Conservation (phyloP, 192 early-diverging fungal genomes). For the Glomus cerebriforme region DNA sequence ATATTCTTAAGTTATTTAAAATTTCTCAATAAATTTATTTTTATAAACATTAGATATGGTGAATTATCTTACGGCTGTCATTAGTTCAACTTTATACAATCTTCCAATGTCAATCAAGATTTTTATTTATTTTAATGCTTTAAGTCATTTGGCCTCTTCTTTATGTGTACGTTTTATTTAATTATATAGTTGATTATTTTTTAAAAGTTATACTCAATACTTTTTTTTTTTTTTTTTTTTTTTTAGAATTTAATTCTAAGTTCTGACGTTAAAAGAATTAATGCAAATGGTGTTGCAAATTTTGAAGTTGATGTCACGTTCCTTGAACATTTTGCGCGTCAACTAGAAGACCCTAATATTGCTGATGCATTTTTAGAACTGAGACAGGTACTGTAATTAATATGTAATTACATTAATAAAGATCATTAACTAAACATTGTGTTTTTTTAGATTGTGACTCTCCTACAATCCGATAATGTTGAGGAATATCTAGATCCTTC, state of each 20-base stretch:
- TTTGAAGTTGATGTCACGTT: constrained; percentile 73
- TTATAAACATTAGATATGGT: constrained; percentile 64
- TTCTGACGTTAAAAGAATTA: constrained; percentile 64
- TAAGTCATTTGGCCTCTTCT: constrained; percentile 67
- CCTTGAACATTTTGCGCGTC: constrained; percentile 70
- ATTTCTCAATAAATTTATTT: neutral
- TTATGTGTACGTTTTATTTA: constrained; percentile 59
- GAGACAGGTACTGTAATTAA: constrained; percentile 59
- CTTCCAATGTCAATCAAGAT: constrained; percentile 66
- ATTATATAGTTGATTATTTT: neutral
- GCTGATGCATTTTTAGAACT: constrained; percentile 71
- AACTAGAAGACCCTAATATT: constrained; percentile 66
- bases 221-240: neutral
- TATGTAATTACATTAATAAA: neutral
- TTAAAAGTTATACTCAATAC: neutral
- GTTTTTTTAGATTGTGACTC: constrained; percentile 57
- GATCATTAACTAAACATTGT: neutral
- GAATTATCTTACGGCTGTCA: constrained; percentile 66
- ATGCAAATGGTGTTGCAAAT: constrained; percentile 55
- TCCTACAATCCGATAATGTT: constrained; percentile 68
- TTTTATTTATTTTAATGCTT: constrained; percentile 71
- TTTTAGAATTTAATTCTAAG: constrained; percentile 57
- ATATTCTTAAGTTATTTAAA: neutral
- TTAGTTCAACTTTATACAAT: constrained; percentile 66
- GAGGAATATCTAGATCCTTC: constrained; percentile 75